These are phyloP conservation scores for Fennellomyces sp. DNA, from an alignment of 371 early-diverging fungal species.

Conservation along the genomic window DNA sequence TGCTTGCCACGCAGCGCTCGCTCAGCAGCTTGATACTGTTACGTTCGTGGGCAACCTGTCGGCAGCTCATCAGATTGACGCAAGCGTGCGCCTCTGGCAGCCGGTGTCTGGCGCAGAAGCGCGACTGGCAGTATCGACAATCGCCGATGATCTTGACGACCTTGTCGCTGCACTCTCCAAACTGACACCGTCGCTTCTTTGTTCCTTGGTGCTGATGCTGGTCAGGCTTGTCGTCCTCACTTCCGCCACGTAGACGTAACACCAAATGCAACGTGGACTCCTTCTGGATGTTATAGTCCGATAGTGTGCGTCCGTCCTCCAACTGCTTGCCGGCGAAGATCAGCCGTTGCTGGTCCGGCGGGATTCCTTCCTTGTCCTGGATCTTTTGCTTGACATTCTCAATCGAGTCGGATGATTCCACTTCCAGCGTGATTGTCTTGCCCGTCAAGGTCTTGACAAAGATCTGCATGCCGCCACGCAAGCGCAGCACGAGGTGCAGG, in stretches of 20 bases:
- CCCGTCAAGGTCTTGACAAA: slow-evolving; percentile 84
- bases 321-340: slow-evolving; percentile 99
- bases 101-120: slow-evolving; percentile 66
- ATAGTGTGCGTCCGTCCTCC: slow-evolving; percentile 89
- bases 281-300: slow-evolving; percentile 85
- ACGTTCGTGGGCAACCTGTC: slow-evolving; percentile 51
- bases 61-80: slow-evolving; percentile 59
- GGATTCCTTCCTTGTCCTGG: slow-evolving; percentile 97
- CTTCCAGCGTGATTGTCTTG: slow-evolving; percentile 90
- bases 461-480: slow-evolving; percentile 76
- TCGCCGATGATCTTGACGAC: slow-evolving; percentile 50
- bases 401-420: slow-evolving; percentile 80
- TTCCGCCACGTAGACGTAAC: slow-evolving; percentile 89
- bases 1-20: slow-evolving; percentile 71
- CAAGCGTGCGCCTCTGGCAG: slow-evolving; percentile 75
- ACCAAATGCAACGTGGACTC: slow-evolving; percentile 97
- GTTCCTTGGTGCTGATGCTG: neutral
- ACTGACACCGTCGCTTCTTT: slow-evolving; percentile 37
- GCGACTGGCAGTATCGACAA: slow-evolving; percentile 49
- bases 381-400: slow-evolving; percentile 94
- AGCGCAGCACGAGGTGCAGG: slow-evolving; percentile 89
- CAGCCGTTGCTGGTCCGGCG: slow-evolving; percentile 99
- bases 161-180: slow-evolving; percentile 40
- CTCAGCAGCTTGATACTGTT: slow-evolving; percentile 56
- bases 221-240: neutral